Evolutionary conservation across 139 green algal species (phyloP), one percentile per base, ranked within the genome.

Genomic region (Chlamydomonas sphaeroides): DNA sequence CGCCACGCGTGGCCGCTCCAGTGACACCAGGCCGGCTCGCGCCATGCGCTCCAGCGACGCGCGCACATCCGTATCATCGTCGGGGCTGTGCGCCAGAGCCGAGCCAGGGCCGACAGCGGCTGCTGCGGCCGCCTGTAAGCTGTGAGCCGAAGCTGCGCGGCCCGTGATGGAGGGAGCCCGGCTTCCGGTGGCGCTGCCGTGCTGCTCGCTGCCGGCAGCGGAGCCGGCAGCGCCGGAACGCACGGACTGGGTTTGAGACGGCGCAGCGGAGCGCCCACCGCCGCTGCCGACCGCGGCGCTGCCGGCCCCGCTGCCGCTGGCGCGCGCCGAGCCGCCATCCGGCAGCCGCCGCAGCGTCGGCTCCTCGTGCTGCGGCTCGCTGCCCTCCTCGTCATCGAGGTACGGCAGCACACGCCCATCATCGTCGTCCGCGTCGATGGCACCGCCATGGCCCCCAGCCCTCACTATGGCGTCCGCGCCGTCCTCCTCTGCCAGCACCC

Each of bases 401-500:
- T 20, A 20, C 45, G 8, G 10, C 45, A 51, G 10, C 45, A 30
- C 51, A 3, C 3, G 17, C 51, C 51, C 63, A 48, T 26, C 65
- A 15, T 48, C 65, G 6, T 48, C 36, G 14, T 51, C 35, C 36
- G 38, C 17, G 15, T 49, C 36, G 23, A 15, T 18, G 20, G 15
- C 26, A 18, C 21, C 36, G 36, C 36, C n/a, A 21, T 23, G 6
- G 36, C 35, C 65, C 33, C 38, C 36, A 10, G 2, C 65, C 10
- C 23, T 5, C 5, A 5, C 36, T 5, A 11, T 42, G 8, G 67
- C 42, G 15, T 63, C 61, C 39, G 56, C 30, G 15, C 36, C 42
- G 32, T 82, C 75, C 61, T 82, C 75, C 10, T 41, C 61, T 0
- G 42, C 41, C 61, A 82, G 62, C 59, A 80, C 38, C 1, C 72